Base-by-base conservation (phyloP, 768 basidiomycete species). In the Neoboletus brunneissimus region DNA sequence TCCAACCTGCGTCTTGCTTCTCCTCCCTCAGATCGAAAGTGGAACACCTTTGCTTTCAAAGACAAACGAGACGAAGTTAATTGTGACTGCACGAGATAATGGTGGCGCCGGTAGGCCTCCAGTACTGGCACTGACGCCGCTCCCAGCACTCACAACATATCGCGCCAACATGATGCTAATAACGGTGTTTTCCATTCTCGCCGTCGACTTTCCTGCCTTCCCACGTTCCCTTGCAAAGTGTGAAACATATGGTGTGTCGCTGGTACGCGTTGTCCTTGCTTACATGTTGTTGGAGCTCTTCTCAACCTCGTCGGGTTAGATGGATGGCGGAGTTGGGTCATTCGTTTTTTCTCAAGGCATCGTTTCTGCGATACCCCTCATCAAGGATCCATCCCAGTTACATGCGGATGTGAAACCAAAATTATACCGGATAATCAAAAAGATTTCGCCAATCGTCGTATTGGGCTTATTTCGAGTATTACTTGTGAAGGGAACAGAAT, bases 271-370 rank as follows among this genome's bases (percentile, higher is more conserved):
- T 20, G 32, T 15, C 20, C 38, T 35, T 35, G 18, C 20, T n/a
- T 29, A 12, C 16, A 11, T 42, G 11, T 48, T 2, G 10, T 48
- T 29, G 23, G 48, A 40, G 5, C 32, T 34, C 13, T 18, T 29
- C 43, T 50, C 48, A 32, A 59, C 45, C 49, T 11, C 43, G 48
- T 53, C 41, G 8, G 53, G 18, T 32, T 58, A 99, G 96, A 99
- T 98, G 97, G 97, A 99, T 67, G 73, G 94, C 13, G 97, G 97
- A 12, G 96, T 98, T 2, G 97, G 97, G 13, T 94, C 95, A 1
- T 98, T 99, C 61, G 92, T 98, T 13, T 98, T 97, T 70, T 94
- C 96, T 0, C 90, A 95, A 67, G 97, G 97, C 22, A 71, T 99
- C 42, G 86, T 94, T 6, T 94, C 94, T n/a, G 88, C 92, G 0